Conservation (phyloP, 345 rosid genomes). For the Jatropha curcas region DNA sequence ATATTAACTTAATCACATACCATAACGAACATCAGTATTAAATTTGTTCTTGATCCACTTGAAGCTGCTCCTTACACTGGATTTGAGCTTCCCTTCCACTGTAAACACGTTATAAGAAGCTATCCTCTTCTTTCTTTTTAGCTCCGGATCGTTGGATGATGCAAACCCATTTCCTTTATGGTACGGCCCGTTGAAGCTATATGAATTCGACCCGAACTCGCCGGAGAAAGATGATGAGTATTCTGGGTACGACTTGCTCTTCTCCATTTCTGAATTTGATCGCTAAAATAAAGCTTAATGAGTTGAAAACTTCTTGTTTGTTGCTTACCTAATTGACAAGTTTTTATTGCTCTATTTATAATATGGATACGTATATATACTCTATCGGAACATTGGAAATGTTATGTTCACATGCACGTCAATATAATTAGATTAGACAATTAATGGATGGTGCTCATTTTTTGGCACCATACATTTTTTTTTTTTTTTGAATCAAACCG, state of each 20-base stretch:
- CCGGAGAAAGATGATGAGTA: constrained; percentile 64
- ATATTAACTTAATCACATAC: constrained; percentile 24
- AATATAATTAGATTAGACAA: constrained; percentile 3
- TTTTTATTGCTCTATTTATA: neutral
- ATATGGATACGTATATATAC: constrained; percentile 21
- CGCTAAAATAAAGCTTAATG: neutral
- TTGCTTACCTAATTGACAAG: neutral
- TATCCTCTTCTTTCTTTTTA: constrained; percentile 82
- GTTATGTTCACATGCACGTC: constrained; percentile 29
- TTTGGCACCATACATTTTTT: neutral
- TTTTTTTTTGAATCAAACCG: too few relatives aligned
- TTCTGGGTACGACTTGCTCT: constrained; percentile 73
- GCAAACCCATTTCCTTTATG: constrained; percentile 42
- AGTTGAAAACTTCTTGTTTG: neutral
- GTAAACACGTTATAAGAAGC: constrained; percentile 77
- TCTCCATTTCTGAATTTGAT: constrained; percentile 48
- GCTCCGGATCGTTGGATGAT: constrained; percentile 68
- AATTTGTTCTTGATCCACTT: constrained; percentile 95
- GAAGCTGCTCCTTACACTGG: constrained; percentile 70
- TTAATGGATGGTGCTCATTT: constrained; percentile 17
- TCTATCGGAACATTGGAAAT: neutral
- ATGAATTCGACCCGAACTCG: constrained; percentile 62
- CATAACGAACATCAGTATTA: constrained; percentile 37
- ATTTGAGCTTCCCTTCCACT: constrained; percentile 72
- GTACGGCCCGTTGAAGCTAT: constrained; percentile 72